These are phyloP conservation scores for Suillus decipiens DNA, from an alignment of 768 basidiomycete species.

Conservation along the genomic window DNA sequence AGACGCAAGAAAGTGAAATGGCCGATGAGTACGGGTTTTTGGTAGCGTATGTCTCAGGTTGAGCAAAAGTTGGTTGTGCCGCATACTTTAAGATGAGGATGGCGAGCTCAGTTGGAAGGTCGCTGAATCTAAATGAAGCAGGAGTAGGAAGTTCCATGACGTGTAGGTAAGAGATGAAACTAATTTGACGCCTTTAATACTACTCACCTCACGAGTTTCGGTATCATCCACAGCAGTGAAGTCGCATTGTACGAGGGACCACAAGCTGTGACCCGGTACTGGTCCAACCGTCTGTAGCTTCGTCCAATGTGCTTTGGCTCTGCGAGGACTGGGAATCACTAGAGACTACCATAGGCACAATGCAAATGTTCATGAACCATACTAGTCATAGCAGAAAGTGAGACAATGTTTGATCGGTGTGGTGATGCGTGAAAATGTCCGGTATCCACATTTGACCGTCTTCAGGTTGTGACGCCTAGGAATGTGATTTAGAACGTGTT, in stretches of 20 bases:
- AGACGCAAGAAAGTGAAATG: slow-evolving; percentile 36
- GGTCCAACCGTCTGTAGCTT: no score
- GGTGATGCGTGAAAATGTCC: no score
- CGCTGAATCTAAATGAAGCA: slow-evolving; percentile 21
- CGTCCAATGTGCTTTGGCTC: no score
- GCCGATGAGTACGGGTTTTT: slow-evolving; percentile 25
- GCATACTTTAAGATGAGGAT: slow-evolving; percentile 37
- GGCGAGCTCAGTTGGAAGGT: slow-evolving; percentile 37
- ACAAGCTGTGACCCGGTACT: background rate
- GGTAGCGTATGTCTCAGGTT: background rate
- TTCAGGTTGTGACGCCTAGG: no score
- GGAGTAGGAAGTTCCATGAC: background rate
- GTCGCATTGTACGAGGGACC: slow-evolving; percentile 14
- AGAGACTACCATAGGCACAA: no score
- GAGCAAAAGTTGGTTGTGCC: slow-evolving; percentile 23
- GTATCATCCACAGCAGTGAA: background rate
- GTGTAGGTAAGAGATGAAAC: background rate
- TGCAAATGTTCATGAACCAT: no score
- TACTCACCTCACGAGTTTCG: background rate
- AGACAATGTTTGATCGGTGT: no score
- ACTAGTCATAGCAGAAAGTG: no score
- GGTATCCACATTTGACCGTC: no score
- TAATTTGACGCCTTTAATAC: background rate
- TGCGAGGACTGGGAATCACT: no score
- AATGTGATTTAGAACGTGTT: no score